Percentiles rank a stretch among this genome's conserved stretches.
phyloP scores from a whole-genome alignment of 768 basidiomycete species.

The Saitozyma podzolica region DNA sequence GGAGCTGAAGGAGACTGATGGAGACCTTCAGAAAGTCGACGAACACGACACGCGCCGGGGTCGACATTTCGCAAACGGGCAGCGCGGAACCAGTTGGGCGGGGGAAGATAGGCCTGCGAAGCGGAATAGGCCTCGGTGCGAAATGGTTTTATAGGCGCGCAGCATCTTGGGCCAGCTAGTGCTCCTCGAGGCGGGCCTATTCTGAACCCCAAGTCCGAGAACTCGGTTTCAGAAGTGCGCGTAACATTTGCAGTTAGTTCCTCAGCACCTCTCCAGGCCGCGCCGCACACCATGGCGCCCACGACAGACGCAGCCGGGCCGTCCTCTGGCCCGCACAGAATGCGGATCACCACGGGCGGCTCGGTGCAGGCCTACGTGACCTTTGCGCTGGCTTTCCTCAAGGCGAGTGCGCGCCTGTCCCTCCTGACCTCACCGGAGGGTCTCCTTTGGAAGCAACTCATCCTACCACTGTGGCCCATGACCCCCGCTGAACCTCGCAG shows the following conservation, averaged over 20 bases:
- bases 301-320: slow-evolving; percentile 4
- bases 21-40: too few species aligned
- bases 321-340: slow-evolving; percentile 25
- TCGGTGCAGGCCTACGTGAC: slow-evolving; percentile 24
- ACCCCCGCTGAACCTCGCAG: slow-evolving; percentile 7
- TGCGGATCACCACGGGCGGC: slow-evolving; percentile 41
- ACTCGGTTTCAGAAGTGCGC: not conserved
- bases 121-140: not conserved
- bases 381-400: slow-evolving; percentile 29
- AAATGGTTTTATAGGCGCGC: not conserved
- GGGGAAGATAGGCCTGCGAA: not conserved
- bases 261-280: too few species aligned
- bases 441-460: not conserved
- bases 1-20: too few species aligned
- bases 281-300: not conserved
- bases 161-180: not conserved
- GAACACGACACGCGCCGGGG: too few species aligned
- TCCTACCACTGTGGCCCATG: too few species aligned
- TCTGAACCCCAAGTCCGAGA: not conserved
- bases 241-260: too few species aligned
- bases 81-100: not conserved
- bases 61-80: too few species aligned
- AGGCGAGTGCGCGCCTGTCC: slow-evolving; percentile 15
- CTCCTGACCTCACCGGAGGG: too few species aligned
- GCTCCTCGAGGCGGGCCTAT: not conserved